Evolutionary conservation across 2,329 filamentous ascomycete species (phyloP).

Genomic region (Ophiognomonia clavigignenti-juglandacearum): DNA sequence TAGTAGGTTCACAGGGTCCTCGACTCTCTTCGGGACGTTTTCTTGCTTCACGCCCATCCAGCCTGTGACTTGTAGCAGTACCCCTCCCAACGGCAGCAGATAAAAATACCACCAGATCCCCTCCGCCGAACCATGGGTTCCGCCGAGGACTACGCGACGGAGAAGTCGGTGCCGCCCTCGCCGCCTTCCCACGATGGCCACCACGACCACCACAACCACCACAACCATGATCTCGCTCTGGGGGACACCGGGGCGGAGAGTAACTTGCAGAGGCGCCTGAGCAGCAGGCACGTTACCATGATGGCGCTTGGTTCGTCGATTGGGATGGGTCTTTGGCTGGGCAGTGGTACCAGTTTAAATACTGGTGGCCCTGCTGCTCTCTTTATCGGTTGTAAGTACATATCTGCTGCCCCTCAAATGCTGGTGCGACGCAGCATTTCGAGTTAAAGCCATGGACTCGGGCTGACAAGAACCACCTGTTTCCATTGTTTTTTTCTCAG

Average conservation of each 20-base stretch:
- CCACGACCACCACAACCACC: not conserved
- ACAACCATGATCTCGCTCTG: not conserved
- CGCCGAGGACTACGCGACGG: constrained; percentile 9
- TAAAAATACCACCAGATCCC: too few relatives aligned
- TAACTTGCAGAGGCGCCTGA: constrained; percentile 32
- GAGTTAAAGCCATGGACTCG: too few relatives aligned
- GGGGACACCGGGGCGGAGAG: constrained; percentile 16
- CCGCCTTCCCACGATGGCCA: not conserved
- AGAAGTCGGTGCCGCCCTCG: constrained; percentile 10
- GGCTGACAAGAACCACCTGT: not conserved
- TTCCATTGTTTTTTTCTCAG: not conserved
- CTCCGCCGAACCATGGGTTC: constrained; percentile 9
- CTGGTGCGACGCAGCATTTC: not conserved
- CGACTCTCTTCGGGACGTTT: not conserved
- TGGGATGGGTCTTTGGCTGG: constrained; percentile 43
- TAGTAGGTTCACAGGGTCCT: not conserved
- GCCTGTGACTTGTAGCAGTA: not conserved
- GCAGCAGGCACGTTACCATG: constrained; percentile 48
- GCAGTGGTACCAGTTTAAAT: constrained; percentile 34
- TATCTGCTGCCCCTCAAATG: not conserved
- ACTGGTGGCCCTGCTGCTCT: constrained; percentile 38
- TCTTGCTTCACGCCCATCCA: not conserved
- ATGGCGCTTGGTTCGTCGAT: constrained; percentile 43
- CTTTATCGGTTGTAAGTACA: constrained; percentile 34
- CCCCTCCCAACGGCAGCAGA: too few relatives aligned